Evolutionary conservation across 176 grass and related monocot species (phyloP).

Genomic region (Poa annua): DNA sequence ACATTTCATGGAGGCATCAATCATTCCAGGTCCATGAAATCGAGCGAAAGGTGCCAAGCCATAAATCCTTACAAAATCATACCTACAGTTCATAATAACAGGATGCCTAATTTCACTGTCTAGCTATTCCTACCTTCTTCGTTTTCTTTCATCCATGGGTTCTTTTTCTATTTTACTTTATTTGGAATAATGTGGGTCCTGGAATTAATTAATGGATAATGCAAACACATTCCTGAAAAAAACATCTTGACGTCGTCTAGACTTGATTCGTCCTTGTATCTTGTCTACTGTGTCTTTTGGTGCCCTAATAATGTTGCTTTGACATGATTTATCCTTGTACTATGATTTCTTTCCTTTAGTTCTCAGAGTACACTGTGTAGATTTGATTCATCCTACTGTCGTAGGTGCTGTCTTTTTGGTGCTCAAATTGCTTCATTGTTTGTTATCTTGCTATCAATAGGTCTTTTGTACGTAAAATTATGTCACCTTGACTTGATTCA

Average conservation of each 20-base stretch:
- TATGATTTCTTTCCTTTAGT: constrained; percentile 16
- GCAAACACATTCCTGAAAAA: constrained; percentile 40
- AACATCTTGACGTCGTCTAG: constrained; percentile 28
- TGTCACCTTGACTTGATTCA: constrained; percentile 12
- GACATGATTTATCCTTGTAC: constrained; percentile 17
- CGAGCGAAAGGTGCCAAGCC: constrained; percentile 15
- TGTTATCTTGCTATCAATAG: constrained; percentile 1
- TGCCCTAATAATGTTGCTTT: constrained; percentile 9
- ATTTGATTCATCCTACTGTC: constrained; percentile 25
- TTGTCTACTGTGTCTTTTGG: neutral
- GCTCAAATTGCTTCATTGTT: neutral
- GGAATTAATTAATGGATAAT: constrained; percentile 22
- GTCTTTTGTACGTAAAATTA: constrained; percentile 1
- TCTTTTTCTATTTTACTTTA: neutral
- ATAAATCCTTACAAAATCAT: constrained; percentile 41
- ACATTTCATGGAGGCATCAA: constrained; percentile 33
- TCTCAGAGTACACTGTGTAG: neutral
- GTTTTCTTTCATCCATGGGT: constrained; percentile 17
- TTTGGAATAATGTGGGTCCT: constrained; percentile 26
- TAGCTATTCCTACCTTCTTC: neutral
- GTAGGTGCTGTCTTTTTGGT: constrained; percentile 26
- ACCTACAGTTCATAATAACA: constrained; percentile 30
- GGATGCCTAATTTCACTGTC: constrained; percentile 2
- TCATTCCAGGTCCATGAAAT: constrained; percentile 44
- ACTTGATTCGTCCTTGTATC: constrained; percentile 23